These are phyloP conservation scores for Antitrichia curtipendula DNA, from an alignment of 225 moss, liverwort and hornwort species.

Conservation along the genomic window DNA sequence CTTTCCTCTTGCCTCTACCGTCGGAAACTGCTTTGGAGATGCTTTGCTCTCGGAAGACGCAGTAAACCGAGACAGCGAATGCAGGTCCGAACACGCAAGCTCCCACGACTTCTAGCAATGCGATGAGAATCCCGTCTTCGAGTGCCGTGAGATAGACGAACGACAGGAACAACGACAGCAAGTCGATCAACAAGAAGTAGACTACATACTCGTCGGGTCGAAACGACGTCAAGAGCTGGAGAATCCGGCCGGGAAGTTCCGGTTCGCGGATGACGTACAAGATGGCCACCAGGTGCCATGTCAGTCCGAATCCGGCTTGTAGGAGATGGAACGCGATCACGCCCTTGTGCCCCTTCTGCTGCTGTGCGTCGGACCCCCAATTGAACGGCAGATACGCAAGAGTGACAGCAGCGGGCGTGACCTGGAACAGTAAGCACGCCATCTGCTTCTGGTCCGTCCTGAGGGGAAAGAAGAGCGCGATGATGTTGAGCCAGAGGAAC, in stretches of 20 bases:
- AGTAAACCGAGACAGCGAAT: constrained; percentile 28
- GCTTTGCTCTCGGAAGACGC: constrained; percentile 36
- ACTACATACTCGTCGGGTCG: neutral
- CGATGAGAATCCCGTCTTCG: constrained; percentile 27
- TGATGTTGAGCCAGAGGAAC: constrained; percentile 16
- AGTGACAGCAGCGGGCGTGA: neutral
- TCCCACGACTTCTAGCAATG: constrained; percentile 5
- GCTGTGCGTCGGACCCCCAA: neutral
- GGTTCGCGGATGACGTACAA: constrained; percentile 31
- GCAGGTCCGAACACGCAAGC: constrained; percentile 29
- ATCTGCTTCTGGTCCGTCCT: constrained; percentile 11
- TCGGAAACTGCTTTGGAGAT: constrained; percentile 21
- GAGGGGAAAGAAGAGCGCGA: constrained; percentile 43
- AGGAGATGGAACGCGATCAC: constrained; percentile 45
- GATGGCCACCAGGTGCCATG: constrained; percentile 38
- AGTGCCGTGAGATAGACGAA: constrained; percentile 29
- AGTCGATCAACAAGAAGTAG: constrained; percentile 28
- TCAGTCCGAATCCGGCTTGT: constrained; percentile 34
- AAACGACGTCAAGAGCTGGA: constrained; percentile 8
- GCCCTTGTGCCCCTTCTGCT: constrained; percentile 36
- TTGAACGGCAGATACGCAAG: constrained; percentile 18
- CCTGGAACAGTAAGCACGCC: constrained; percentile 9
- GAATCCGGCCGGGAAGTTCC: constrained; percentile 5
- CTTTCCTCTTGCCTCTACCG: constrained; percentile 2
- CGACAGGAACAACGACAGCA: constrained; percentile 18